phyloP scores from a whole-genome alignment of 345 rosid species.

The Cardamine resedifolia region DNA sequence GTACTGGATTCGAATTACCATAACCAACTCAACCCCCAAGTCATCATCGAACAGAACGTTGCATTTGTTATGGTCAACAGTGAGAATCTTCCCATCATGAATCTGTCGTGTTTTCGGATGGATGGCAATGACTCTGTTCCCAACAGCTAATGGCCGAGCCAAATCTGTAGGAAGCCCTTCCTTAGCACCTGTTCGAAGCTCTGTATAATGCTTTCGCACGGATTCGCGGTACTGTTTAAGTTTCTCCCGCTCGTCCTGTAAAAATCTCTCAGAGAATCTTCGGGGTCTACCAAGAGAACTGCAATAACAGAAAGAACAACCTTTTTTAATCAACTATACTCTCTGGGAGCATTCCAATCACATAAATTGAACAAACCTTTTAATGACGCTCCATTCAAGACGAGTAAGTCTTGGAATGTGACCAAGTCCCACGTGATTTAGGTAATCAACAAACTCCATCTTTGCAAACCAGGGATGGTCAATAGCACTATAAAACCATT shows the following conservation, averaged over 20 bases:
- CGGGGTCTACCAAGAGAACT: conserved; percentile 99
- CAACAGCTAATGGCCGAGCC: conserved; percentile 85
- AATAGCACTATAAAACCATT: conserved; percentile 95
- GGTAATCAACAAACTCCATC: conserved; percentile 90
- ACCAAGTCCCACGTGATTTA: conserved; percentile 93
- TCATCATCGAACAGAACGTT: conserved; percentile 85
- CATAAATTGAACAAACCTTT: conserved; percentile 55
- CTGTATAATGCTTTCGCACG: conserved; percentile 79
- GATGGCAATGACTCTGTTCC: conserved; percentile 79
- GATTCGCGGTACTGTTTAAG: conserved; percentile 88
- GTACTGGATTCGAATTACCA: conserved; percentile 47
- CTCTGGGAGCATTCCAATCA: conserved; percentile 1
- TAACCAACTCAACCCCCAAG: conserved; percentile 86
- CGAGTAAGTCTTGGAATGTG: conserved; percentile 92
- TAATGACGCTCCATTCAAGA: conserved; percentile 97
- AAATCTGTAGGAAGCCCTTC: conserved; percentile 96
- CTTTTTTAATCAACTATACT: conserved; percentile 4
- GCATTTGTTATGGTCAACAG: conserved; percentile 79
- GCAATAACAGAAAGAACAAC: conserved; percentile 33
- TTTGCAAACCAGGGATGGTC: conserved; percentile 99
- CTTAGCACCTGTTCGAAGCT: conserved; percentile 69
- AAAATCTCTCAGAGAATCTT: conserved; percentile 84
- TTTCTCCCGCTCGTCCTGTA: conserved; percentile 80
- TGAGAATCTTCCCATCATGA: conserved; percentile 88
- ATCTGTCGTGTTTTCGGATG: conserved; percentile 89